phyloP scores from a whole-genome alignment of 345 rosid genomes.

The Boechera stricta region DNA sequence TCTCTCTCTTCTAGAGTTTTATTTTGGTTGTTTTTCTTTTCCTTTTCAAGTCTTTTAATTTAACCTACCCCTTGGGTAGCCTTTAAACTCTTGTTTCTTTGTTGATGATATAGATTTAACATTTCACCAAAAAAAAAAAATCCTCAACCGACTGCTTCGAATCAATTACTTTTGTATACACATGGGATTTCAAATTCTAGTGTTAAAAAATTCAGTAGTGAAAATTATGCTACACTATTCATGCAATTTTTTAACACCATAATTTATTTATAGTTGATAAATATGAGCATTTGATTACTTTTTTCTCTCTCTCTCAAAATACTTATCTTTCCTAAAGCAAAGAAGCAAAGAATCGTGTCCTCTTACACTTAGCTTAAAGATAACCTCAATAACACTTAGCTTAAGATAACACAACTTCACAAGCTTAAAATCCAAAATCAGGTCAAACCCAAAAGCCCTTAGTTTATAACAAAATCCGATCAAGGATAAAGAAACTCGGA shows the following conservation, averaged over 20 bases:
- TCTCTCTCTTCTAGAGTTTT: too few species aligned
- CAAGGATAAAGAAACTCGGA: too few species aligned
- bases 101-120: too few species aligned
- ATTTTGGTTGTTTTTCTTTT: too few species aligned
- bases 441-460: too few species aligned
- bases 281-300: constrained; percentile 5
- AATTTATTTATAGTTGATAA: not conserved
- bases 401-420: constrained; percentile 2
- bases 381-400: too few species aligned
- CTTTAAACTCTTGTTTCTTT: too few species aligned
- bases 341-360: constrained; percentile 49
- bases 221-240: constrained; percentile 18
- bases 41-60: too few species aligned
- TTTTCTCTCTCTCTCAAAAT: constrained; percentile 6
- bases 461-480: too few species aligned
- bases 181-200: not conserved
- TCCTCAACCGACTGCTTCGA: constrained; percentile 38
- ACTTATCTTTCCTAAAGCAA: constrained; percentile 46
- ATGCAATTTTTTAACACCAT: not conserved
- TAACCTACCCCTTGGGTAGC: too few species aligned
- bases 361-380: constrained; percentile 43
- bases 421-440: too few species aligned
- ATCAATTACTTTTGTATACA: not conserved
- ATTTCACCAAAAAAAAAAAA: too few species aligned
- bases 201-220: not conserved